These are phyloP conservation scores for Udeniomyces megalosporus DNA, from an alignment of 768 basidiomycete species.

Conservation along the genomic window DNA sequence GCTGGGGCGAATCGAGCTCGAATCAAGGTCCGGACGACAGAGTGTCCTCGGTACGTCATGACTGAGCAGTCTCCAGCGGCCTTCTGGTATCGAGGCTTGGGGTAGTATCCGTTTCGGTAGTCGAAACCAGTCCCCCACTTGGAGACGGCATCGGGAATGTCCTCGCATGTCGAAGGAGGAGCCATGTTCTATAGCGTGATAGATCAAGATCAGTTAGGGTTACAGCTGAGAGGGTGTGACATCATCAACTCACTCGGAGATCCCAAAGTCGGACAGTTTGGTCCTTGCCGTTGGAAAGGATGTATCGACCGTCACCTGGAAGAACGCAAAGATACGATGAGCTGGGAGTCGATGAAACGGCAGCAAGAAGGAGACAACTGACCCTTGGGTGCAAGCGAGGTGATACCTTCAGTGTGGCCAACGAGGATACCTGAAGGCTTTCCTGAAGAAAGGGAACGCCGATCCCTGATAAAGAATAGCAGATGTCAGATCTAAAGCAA, in stretches of 20 bases:
- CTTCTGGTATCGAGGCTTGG: constrained; percentile 42
- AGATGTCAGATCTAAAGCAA: neutral
- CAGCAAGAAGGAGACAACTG: neutral
- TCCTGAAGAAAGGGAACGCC: constrained; percentile 36
- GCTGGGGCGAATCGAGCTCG: constrained; percentile 89
- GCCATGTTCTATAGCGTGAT: no score
- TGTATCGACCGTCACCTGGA: constrained; percentile 68
- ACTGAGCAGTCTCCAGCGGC: constrained; percentile 79
- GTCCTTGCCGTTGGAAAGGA: constrained; percentile 92
- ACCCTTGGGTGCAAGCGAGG: constrained; percentile 79
- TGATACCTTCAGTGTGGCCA: constrained; percentile 87
- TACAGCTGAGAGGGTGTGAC: no score
- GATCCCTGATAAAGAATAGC: constrained; percentile 35
- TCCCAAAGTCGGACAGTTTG: constrained; percentile 65
- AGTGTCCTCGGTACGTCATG: constrained; percentile 68
- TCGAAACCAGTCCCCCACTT: constrained; percentile 4
- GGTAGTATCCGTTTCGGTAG: constrained; percentile 44
- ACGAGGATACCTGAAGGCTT: constrained; percentile 86
- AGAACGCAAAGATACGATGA: neutral
- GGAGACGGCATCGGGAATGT: neutral
- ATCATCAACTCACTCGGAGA: no score
- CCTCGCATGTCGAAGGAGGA: constrained; percentile 30
- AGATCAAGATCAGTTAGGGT: no score
- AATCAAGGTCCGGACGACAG: constrained; percentile 77
- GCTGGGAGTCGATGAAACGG: neutral